phyloP scores from a whole-genome alignment of 768 basidiomycete genomes.

The Hydnomerulius pinastri region DNA sequence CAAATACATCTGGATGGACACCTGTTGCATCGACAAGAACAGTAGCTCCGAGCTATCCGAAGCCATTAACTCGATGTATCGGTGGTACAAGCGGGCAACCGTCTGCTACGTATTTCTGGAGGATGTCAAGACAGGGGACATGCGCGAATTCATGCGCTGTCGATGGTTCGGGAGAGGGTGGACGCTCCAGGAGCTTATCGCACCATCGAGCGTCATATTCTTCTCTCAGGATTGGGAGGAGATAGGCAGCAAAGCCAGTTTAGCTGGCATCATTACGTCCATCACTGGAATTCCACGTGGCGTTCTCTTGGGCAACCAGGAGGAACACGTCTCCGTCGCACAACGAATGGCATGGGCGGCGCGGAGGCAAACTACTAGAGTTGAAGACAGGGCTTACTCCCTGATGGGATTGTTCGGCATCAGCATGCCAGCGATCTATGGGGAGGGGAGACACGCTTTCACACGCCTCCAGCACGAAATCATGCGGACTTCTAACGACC shows the following conservation, averaged over 20 bases:
- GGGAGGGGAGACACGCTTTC: slow-evolving; percentile 20
- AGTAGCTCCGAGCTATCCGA: slow-evolving; percentile 24
- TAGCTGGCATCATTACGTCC: background rate
- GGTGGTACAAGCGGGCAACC: slow-evolving; percentile 6
- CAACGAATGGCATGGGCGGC: slow-evolving; percentile 19
- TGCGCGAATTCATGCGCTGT: background rate
- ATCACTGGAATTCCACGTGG: slow-evolving; percentile 8
- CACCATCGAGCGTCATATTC: slow-evolving; percentile 14
- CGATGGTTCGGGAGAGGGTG: slow-evolving; percentile 22
- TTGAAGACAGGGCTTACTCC: slow-evolving; percentile 21
- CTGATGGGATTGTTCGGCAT: slow-evolving; percentile 18
- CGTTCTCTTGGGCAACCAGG: background rate
- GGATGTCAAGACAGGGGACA: background rate
- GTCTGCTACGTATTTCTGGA: slow-evolving; percentile 18
- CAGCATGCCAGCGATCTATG: slow-evolving; percentile 17
- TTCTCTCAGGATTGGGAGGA: slow-evolving; percentile 13
- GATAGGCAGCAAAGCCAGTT: slow-evolving; percentile 5
- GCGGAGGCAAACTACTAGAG: slow-evolving; percentile 13
- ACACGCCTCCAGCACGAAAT: slow-evolving; percentile 15
- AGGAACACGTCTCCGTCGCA: background rate
- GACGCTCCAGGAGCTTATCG: slow-evolving; percentile 16
- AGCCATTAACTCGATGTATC: no score
- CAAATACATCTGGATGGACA: slow-evolving; percentile 17
- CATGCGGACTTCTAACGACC: slow-evolving; percentile 10
- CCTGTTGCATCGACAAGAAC: slow-evolving; percentile 19